Evolutionary conservation across 805 yeast species (phyloP).

Genomic region (Candida odintsovae): DNA sequence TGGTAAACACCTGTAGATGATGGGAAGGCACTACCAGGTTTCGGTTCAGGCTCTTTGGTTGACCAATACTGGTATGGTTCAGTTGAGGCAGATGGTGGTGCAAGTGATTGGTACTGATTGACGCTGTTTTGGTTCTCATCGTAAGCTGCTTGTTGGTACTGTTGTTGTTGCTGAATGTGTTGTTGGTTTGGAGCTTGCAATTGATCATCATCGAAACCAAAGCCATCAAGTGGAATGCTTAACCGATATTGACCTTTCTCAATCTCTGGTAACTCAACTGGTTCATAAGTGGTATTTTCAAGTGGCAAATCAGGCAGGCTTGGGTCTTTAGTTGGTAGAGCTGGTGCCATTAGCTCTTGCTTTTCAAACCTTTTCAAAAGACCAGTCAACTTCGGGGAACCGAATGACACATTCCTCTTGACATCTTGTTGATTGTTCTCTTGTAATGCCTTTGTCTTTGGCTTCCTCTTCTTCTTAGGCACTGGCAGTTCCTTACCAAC

Average conservation of each 20-base stretch:
- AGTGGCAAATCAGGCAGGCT: background rate
- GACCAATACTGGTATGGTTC: conserved; percentile 1
- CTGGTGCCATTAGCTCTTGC: background rate
- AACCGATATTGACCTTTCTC: conserved; percentile 22
- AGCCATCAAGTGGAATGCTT: conserved; percentile 21
- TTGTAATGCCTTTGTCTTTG: conserved; percentile 9
- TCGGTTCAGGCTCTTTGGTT: conserved; percentile 5
- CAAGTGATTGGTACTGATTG: conserved; percentile 9
- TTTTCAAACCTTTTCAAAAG: background rate
- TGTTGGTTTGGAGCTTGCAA: background rate
- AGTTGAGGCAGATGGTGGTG: conserved; percentile 10
- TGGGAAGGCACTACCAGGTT: background rate
- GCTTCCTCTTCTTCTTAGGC: background rate
- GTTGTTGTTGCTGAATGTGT: background rate
- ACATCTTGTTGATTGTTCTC: background rate
- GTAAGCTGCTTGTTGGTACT: background rate
- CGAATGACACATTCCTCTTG: background rate
- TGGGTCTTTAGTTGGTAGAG: background rate
- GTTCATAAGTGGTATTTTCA: conserved; percentile 11
- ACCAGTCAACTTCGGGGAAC: background rate
- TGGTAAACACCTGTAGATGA: background rate
- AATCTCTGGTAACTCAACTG: conserved; percentile 20
- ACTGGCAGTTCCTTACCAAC: background rate
- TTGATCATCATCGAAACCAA: conserved; percentile 12
- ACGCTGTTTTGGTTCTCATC: background rate